These are phyloP conservation scores for Oidiodendron maius DNA, from an alignment of 495 filamentous ascomycete genomes.

Conservation along the genomic window DNA sequence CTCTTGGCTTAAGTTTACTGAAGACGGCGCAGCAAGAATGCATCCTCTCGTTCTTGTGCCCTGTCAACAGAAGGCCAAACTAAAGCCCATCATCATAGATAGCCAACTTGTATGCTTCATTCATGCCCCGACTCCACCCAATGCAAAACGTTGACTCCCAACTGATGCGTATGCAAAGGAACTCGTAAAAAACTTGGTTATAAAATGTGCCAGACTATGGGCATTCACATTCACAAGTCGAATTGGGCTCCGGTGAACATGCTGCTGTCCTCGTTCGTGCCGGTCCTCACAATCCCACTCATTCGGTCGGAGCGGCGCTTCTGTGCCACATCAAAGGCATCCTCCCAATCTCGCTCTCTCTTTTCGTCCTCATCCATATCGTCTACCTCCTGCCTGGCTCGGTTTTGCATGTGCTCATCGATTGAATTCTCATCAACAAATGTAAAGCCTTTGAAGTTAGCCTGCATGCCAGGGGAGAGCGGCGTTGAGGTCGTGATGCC, in stretches of 20 bases:
- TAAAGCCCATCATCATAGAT: background rate
- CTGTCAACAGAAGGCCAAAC: background rate
- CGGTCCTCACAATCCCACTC: conserved; percentile 66
- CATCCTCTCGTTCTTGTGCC: too few relatives aligned
- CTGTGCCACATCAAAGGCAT: conserved; percentile 31
- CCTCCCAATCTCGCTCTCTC: conserved; percentile 35
- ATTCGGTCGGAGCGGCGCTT: conserved; percentile 50
- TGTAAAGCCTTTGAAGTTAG: conserved; percentile 97
- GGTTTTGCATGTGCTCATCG: conserved; percentile 73
- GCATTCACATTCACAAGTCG: conserved; percentile 36
- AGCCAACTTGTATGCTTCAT: background rate
- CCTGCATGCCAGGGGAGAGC: conserved; percentile 88
- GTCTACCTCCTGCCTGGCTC: conserved; percentile 66
- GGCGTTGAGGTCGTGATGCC: conserved; percentile 80
- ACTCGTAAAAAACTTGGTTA: background rate
- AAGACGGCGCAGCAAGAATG: too few relatives aligned
- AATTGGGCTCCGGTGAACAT: conserved; percentile 72
- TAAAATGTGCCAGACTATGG: background rate
- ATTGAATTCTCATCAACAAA: conserved; percentile 97
- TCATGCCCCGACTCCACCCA: background rate
- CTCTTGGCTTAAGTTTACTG: too few relatives aligned
- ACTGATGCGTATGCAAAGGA: background rate
- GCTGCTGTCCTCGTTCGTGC: conserved; percentile 59
- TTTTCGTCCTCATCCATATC: conserved; percentile 49
- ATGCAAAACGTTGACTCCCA: background rate